These are phyloP conservation scores for Leishmania tropica DNA, from an alignment of 208 protist genomes.

Conservation along the genomic window DNA sequence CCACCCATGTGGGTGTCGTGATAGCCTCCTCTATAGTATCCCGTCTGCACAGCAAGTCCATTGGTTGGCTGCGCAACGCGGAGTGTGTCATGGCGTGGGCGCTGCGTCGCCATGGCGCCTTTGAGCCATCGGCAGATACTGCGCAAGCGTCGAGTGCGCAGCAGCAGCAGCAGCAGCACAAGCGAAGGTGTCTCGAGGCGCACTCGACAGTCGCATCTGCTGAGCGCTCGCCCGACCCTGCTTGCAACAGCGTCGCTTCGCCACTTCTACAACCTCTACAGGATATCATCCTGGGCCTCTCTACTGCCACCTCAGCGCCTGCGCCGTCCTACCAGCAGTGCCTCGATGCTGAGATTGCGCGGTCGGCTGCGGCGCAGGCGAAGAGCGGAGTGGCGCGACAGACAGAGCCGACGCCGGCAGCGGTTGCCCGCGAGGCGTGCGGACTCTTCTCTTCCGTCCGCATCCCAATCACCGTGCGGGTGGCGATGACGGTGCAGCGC, in stretches of 20 bases:
- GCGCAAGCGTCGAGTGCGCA: neutral
- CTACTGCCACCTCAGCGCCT: neutral
- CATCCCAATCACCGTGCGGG: constrained; percentile 16
- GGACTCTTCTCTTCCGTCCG: constrained; percentile 5
- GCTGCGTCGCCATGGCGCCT: constrained; percentile 24
- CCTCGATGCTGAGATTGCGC: constrained; percentile 11
- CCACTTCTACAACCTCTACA: constrained; percentile 15
- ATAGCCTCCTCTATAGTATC: constrained; percentile 15
- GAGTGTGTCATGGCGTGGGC: constrained; percentile 39
- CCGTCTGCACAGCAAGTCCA: constrained; percentile 11
- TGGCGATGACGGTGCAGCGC: constrained; percentile 33
- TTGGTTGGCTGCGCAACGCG: constrained; percentile 30
- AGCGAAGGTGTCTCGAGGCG: constrained; percentile 27
- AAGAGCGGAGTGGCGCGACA: neutral
- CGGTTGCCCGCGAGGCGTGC: neutral
- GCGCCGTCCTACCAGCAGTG: constrained; percentile 12
- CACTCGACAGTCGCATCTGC: neutral
- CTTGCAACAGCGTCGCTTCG: neutral
- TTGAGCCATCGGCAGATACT: constrained; percentile 1
- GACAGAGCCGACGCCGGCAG: neutral
- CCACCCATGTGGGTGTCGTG: neutral
- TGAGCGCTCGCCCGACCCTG: neutral
- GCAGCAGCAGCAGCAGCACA: constrained; percentile 29
- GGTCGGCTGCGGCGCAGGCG: neutral
- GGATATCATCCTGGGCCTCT: constrained; percentile 11